A percentile compares a stretch with the other conserved stretches of the same genome.
These are phyloP conservation scores for Emmonsia crescens DNA, from an alignment of 2,329 filamentous ascomycete genomes.

Conservation along the genomic window DNA sequence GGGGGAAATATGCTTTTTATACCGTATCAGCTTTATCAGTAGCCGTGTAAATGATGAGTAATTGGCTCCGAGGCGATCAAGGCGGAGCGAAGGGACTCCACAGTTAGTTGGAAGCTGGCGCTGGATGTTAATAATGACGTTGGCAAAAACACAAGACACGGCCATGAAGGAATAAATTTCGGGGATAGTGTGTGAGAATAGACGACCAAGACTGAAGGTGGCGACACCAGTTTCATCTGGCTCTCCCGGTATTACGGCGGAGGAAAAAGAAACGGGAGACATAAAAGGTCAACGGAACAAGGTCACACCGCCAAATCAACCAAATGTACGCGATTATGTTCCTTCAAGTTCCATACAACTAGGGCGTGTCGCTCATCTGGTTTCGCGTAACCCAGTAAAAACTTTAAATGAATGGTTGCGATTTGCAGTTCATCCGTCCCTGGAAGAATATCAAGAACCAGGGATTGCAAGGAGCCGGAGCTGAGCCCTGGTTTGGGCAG, in stretches of 20 bases:
- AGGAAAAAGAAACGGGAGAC: background rate
- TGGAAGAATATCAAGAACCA: background rate
- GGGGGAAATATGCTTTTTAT: conserved; percentile 2
- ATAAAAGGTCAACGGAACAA: background rate
- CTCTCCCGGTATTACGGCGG: background rate
- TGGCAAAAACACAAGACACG: background rate
- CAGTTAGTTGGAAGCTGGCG: background rate
- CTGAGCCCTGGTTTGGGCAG: conserved; percentile 7
- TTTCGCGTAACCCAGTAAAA: background rate
- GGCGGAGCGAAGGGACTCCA: background rate
- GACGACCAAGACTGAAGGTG: background rate
- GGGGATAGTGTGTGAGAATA: background rate
- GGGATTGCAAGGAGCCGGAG: conserved; percentile 2
- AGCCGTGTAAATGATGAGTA: background rate
- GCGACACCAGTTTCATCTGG: background rate
- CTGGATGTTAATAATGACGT: background rate
- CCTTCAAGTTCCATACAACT: background rate
- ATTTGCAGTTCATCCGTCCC: background rate
- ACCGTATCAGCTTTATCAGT: background rate
- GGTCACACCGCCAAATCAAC: conserved; percentile 4
- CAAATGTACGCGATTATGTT: background rate
- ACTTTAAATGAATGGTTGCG: background rate
- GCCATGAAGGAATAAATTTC: background rate
- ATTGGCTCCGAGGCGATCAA: background rate
- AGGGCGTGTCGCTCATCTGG: background rate